phyloP scores from a whole-genome alignment of 352 stramenopile genomes.

The Globisporangium lucens region DNA sequence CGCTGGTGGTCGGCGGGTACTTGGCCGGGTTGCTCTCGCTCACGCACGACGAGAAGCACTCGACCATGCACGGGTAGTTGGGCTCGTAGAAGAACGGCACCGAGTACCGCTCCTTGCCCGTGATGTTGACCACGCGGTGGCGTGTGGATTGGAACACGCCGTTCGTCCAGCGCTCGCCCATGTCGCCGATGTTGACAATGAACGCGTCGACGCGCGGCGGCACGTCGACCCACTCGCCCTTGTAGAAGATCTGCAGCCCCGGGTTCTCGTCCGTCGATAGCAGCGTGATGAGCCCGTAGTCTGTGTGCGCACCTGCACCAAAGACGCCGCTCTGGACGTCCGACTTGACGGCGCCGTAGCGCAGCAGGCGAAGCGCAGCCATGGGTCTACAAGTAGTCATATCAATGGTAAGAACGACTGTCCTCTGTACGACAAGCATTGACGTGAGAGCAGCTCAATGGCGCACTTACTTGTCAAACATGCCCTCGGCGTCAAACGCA shows the following conservation, averaged over 20 bases:
- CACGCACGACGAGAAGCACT: conserved; percentile 60
- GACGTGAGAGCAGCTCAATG: not conserved
- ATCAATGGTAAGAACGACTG: not conserved
- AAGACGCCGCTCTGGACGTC: conserved; percentile 60
- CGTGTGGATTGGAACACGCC: conserved; percentile 59
- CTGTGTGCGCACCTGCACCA: conserved; percentile 71
- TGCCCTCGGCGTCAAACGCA: conserved; percentile 40
- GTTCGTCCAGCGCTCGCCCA: conserved; percentile 76
- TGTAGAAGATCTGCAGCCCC: conserved; percentile 57
- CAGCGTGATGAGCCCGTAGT: conserved; percentile 71
- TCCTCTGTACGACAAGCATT: not conserved
- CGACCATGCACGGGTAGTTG: conserved; percentile 64
- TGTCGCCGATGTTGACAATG: conserved; percentile 75
- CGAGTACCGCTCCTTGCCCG: conserved; percentile 64
- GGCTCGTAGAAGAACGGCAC: conserved; percentile 80
- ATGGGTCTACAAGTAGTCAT: conserved; percentile 37
- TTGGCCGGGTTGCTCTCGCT: conserved; percentile 41
- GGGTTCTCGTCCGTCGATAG: conserved; percentile 57
- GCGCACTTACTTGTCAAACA: conserved; percentile 53
- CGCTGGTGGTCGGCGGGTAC: conserved; percentile 67
- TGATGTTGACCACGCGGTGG: conserved; percentile 63
- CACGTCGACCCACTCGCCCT: conserved; percentile 58
- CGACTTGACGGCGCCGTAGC: conserved; percentile 67
- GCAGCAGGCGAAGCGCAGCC: conserved; percentile 73
- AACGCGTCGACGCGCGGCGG: conserved; percentile 51